A percentile compares a stretch with the other conserved stretches of the same genome.
Conservation (phyloP, 176 grass and related monocot species). For the barley (Hordeum vulgare) region MorexV3_pseudomolecules_assembly NC_058523.1:544389407-544389906, state of each 20-base stretch:
- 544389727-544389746: not conserved
- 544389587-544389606: not conserved
- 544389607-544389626: conserved; percentile 14
- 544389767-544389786: not conserved
- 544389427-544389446: not conserved
- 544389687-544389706: conserved; percentile 8
- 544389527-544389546: not conserved
- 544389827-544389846: conserved; percentile 71
- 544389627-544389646: not conserved
- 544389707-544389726: not conserved
- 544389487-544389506: no score
- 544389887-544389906: conserved; percentile 62
- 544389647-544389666: not conserved
- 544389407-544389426: not conserved
- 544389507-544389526: not conserved
- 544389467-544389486: not conserved
- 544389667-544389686: not conserved
- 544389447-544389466: not conserved
- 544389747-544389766: not conserved
- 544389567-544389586: not conserved
- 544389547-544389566: not conserved
- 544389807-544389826: conserved; percentile 41
- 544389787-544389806: not conserved
- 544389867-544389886: conserved; percentile 61
- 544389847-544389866: conserved; percentile 85